phyloP scores from a whole-genome alignment of 768 basidiomycete genomes.

The Holtermannia corniformis region DNA sequence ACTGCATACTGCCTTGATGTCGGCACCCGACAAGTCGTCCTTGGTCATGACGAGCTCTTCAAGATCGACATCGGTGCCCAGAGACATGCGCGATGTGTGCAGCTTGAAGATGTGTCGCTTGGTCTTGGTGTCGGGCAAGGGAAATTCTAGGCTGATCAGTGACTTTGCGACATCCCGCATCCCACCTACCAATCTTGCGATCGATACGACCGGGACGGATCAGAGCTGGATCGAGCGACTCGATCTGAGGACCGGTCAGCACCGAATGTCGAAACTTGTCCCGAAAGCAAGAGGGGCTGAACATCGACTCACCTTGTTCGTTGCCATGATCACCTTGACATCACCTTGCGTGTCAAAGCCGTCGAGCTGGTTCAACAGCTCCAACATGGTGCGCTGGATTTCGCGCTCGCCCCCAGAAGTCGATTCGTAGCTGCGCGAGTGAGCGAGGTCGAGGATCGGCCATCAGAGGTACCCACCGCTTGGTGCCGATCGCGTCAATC shows the following conservation, averaged over 20 bases:
- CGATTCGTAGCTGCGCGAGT: constrained; percentile 70
- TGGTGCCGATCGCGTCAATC: constrained; percentile 96
- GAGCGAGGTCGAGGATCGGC: not conserved
- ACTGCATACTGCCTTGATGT: constrained; percentile 92
- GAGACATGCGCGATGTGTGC: constrained; percentile 90
- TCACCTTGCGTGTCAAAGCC: constrained; percentile 99
- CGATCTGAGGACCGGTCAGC: constrained; percentile 49
- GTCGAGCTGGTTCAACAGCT: constrained; percentile 94
- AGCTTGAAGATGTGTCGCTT: constrained; percentile 94
- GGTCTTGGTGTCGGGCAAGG: constrained; percentile 93
- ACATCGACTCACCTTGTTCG: constrained; percentile 52
- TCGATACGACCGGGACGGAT: constrained; percentile 98
- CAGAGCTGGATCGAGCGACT: constrained; percentile 91
- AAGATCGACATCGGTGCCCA: constrained; percentile 69
- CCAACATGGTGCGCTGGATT: constrained; percentile 98
- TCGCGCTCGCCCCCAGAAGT: constrained; percentile 98
- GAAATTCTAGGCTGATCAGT: constrained; percentile 42
- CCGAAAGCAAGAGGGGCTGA: not conserved
- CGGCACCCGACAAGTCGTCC: constrained; percentile 91
- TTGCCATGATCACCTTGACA: constrained; percentile 99
- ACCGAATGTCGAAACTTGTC: not conserved
- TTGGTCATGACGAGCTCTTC: constrained; percentile 94
- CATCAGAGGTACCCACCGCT: constrained; percentile 55
- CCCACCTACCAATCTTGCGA: constrained; percentile 67
- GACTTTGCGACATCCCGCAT: constrained; percentile 1